Evolutionary conservation across 768 basidiomycete species (phyloP), one percentile per base, ranked within the genome.

Genomic region (Candolleomyces aberdarensis): DNA sequence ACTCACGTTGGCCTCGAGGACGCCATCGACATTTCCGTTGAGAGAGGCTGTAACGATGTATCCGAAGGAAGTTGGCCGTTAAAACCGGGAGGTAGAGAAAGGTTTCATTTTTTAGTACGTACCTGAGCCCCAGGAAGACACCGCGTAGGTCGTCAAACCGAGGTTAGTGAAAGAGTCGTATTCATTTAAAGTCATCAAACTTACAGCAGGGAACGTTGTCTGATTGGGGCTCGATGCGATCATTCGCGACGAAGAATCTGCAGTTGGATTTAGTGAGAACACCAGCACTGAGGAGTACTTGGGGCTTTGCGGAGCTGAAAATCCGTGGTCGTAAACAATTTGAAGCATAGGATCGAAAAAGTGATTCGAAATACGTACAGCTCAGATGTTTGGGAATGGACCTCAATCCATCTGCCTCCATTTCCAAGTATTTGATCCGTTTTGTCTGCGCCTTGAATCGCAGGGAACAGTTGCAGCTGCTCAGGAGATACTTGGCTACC

Each of bases 401-500:
- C 36, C 57, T 62, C 56, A 55, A 76, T 70, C 73, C 72, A 77
- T 57, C 65, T 60, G 32, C 66, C 63, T 26, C 73, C 76, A 22
- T 69, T 58, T 9, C 65, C 54, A 43, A 77, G 62, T 1, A 70
- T 66, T 31, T 68, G 62, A 44, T 58, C 54, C 26, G 64, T 62
- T 29, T 57, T 57, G 13, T 55, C 14, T 17, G 49, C 50, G n/a
- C 51, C 50, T 8, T 39, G 14, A 11, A 36, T 7, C 32, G 46
- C 52, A 36, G 66, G 67, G 63, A 66, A 65, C 43, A 77, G 77
- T 49, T 61, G 61, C 47, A 67, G 64, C 66, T 77, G 74, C 58
- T 77, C 76, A 10, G 76, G 76, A 67, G 76, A 75, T 43, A 75
- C 51, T 66, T 77, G 76, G 71, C 68, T 69, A 43, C 8, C 36